Percentiles rank a stretch among this genome's conserved stretches.
Conservation (phyloP, 106 monocot species). For the Dendrobium huoshanense region DNA sequence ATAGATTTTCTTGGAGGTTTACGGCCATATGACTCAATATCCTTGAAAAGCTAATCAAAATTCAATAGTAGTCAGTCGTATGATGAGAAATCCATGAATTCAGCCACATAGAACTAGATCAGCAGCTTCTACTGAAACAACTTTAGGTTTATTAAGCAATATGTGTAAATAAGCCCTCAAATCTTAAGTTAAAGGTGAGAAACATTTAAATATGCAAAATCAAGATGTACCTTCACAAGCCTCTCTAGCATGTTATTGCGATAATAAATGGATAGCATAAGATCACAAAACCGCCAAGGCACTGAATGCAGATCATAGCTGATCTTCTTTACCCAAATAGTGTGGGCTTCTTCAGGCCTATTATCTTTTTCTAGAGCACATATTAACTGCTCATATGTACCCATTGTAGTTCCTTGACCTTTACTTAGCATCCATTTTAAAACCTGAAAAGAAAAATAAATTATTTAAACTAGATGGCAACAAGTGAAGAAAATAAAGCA, state of each 20-base stretch:
- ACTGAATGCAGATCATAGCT: conserved; percentile 79
- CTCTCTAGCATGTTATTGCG: conserved; percentile 93
- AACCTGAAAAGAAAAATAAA: conserved; percentile 33
- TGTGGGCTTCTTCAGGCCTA: conserved; percentile 93
- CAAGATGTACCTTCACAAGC: conserved; percentile 65
- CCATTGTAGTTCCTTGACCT: conserved; percentile 88
- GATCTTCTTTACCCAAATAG: conserved; percentile 73
- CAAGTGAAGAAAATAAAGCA: not conserved
- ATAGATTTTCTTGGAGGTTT: conserved; percentile 72
- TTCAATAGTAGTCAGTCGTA: not conserved
- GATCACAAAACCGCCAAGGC: conserved; percentile 84
- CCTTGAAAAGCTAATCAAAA: conserved; percentile 60
- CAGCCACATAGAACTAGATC: not conserved
- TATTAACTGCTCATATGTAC: conserved; percentile 88
- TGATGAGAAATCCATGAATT: not conserved
- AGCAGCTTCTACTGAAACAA: conserved; percentile 5
- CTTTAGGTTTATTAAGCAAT: not conserved
- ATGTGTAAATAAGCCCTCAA: not conserved
- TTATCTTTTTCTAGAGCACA: conserved; percentile 86
- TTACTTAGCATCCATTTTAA: conserved; percentile 98
- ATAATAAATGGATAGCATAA: conserved; percentile 94
- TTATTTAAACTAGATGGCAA: not conserved
- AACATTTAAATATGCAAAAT: not conserved
- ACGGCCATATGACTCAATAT: conserved; percentile 67
- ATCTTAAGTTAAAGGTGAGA: not conserved